Conservation (phyloP, 441 rosid genomes). For the Populus hybrid region DNA sequence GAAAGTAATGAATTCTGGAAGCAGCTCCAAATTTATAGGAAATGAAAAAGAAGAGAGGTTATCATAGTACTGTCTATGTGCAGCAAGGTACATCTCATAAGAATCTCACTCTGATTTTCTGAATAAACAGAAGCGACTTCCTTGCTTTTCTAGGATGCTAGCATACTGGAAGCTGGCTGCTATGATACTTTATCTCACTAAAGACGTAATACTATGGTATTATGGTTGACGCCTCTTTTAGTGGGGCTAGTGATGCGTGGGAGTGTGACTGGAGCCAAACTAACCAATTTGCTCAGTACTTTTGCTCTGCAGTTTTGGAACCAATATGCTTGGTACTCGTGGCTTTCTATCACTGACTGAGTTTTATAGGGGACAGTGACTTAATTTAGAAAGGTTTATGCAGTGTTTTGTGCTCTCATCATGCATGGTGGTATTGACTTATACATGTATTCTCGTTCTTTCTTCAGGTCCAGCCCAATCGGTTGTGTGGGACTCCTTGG, state of each 20-base stretch:
- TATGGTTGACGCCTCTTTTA: neutral
- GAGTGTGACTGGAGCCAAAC: neutral
- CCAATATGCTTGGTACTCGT: neutral
- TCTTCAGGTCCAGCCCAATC: slow-evolving; percentile 82
- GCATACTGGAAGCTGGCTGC: slow-evolving; percentile 8
- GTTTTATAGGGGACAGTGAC: neutral
- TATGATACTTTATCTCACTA: slow-evolving; percentile 2
- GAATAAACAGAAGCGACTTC: neutral
- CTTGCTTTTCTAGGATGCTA: slow-evolving; percentile 5
- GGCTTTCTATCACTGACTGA: neutral
- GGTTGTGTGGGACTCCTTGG: slow-evolving; percentile 81
- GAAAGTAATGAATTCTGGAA: neutral
- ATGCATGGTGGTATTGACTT: slow-evolving; percentile 6
- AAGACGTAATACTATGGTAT: neutral
- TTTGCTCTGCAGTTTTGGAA: neutral
- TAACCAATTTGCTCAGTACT: neutral
- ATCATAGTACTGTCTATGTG: neutral
- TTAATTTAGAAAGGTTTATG: slow-evolving; percentile 3
- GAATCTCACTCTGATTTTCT: neutral
- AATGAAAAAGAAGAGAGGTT: neutral
- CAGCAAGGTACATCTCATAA: neutral
- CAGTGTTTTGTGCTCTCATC: neutral
- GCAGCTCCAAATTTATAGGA: neutral
- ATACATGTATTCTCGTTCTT: slow-evolving; percentile 1
- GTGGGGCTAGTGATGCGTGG: neutral